phyloP scores from a whole-genome alignment of 2,329 filamentous ascomycete genomes.

The Peltaster fructicola region DNA sequence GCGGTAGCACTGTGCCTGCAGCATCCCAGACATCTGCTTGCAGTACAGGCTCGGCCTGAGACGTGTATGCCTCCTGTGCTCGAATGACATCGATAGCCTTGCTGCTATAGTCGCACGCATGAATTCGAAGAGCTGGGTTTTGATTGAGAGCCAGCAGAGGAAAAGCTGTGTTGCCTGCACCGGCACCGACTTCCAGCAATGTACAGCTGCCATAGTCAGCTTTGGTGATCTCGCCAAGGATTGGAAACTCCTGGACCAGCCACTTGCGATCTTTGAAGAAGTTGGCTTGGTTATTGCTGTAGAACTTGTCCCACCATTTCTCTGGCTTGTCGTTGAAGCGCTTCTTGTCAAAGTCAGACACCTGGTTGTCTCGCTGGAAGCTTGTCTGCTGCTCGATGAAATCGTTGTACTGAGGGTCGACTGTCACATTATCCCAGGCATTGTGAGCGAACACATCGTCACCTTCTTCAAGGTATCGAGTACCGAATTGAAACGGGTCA shows the following conservation, averaged over 20 bases:
- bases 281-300: constrained; percentile 91
- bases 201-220: constrained; percentile 51
- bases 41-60: constrained; percentile 34
- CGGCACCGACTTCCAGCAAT: constrained; percentile 81
- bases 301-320: constrained; percentile 97
- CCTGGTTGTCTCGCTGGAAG: constrained; percentile 69
- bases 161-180: constrained; percentile 92
- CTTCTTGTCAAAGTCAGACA: constrained; percentile 85
- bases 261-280: constrained; percentile 99
- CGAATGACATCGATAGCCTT: constrained; percentile 90
- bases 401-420: constrained; percentile 71
- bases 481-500: constrained; percentile 93
- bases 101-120: constrained; percentile 93
- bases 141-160: constrained; percentile 71
- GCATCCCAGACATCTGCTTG: constrained; percentile 93
- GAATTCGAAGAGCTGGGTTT: constrained; percentile 65
- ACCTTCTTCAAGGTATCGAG: constrained; percentile 61
- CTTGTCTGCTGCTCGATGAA: constrained; percentile 73
- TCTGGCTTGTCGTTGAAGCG: constrained; percentile 77
- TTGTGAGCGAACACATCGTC: constrained; percentile 96
- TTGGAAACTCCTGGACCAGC: constrained; percentile 87
- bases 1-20: constrained; percentile 50
- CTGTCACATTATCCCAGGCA: constrained; percentile 95
- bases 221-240: constrained; percentile 59
- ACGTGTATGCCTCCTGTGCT: constrained; percentile 56